Percentiles rank a stretch among this genome's conserved stretches.
These are phyloP conservation scores for Phialophora verrucosa DNA, from an alignment of 2,329 filamentous ascomycete genomes.

Conservation along the genomic window DNA sequence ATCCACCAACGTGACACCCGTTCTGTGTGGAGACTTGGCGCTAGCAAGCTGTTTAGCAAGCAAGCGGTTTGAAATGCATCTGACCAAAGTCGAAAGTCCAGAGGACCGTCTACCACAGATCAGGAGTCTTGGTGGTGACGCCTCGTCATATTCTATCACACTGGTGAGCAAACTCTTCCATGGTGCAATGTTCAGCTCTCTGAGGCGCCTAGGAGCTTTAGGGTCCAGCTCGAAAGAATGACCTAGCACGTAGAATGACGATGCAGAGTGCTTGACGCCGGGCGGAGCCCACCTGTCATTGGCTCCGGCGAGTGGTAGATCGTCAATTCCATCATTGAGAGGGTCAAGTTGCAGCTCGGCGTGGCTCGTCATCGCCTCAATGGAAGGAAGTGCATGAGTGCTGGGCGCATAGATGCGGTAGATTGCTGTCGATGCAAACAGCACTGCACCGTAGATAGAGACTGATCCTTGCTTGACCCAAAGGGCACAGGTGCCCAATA, in stretches of 20 bases:
- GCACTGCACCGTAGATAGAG: slow-evolving; percentile 63
- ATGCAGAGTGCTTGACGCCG: slow-evolving; percentile 8
- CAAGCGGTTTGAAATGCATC: slow-evolving; percentile 61
- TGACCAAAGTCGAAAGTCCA: slow-evolving; percentile 66
- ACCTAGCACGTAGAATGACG: slow-evolving; percentile 32
- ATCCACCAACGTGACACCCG: slow-evolving; percentile 61
- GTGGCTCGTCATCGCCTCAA: slow-evolving; percentile 45
- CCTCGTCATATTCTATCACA: neutral
- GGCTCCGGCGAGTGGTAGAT: slow-evolving; percentile 25
- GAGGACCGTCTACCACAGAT: slow-evolving; percentile 62
- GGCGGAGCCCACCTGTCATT: slow-evolving; percentile 25
- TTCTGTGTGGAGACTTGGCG: slow-evolving; percentile 22
- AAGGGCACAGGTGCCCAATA: slow-evolving; percentile 63
- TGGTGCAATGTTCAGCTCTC: slow-evolving; percentile 21
- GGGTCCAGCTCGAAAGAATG: slow-evolving; percentile 32
- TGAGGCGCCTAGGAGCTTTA: slow-evolving; percentile 22
- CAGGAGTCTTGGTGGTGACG: slow-evolving; percentile 46
- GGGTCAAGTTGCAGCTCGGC: slow-evolving; percentile 35
- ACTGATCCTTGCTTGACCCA: slow-evolving; percentile 62
- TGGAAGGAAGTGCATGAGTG: slow-evolving; percentile 62
- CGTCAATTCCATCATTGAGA: slow-evolving; percentile 18
- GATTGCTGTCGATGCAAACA: slow-evolving; percentile 52
- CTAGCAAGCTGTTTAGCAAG: slow-evolving; percentile 44
- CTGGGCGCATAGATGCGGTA: slow-evolving; percentile 62
- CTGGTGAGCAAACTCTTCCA: slow-evolving; percentile 24